Evolutionary conservation across 2,329 filamentous ascomycete species (phyloP).

Genomic region (Beauveria caledonica): DNA sequence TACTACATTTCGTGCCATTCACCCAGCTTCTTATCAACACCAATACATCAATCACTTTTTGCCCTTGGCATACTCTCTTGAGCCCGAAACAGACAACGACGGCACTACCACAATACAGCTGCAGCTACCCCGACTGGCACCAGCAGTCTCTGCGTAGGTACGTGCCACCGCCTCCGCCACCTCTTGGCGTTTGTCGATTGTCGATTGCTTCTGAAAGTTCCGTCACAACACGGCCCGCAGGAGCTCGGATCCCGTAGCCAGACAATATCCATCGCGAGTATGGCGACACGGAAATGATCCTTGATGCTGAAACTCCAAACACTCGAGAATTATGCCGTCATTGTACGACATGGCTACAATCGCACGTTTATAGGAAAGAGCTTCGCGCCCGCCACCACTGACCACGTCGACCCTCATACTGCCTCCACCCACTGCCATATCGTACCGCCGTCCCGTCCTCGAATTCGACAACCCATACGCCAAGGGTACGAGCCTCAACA

Average conservation of each 20-base stretch:
- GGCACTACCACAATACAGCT: neutral
- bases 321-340: neutral
- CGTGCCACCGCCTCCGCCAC: neutral
- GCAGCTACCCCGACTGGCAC: neutral
- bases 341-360: neutral
- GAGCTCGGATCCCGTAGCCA: slow-evolving; percentile 1
- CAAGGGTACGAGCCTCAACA: neutral
- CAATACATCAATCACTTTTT: neutral
- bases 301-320: neutral
- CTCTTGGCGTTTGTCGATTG: slow-evolving; percentile 5
- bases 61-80: neutral
- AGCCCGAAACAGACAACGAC: neutral
- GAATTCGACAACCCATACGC: neutral
- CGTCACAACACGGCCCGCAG: neutral
- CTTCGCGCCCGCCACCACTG: neutral
- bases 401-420: neutral
- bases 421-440: neutral
- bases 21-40: neutral
- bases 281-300: neutral
- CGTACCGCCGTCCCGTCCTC: neutral
- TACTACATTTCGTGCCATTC: neutral
- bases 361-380: neutral
- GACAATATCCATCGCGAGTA: neutral
- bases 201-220: neutral
- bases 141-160: neutral